phyloP scores from a whole-genome alignment of 768 basidiomycete genomes.

The Russula sp. region DNA sequence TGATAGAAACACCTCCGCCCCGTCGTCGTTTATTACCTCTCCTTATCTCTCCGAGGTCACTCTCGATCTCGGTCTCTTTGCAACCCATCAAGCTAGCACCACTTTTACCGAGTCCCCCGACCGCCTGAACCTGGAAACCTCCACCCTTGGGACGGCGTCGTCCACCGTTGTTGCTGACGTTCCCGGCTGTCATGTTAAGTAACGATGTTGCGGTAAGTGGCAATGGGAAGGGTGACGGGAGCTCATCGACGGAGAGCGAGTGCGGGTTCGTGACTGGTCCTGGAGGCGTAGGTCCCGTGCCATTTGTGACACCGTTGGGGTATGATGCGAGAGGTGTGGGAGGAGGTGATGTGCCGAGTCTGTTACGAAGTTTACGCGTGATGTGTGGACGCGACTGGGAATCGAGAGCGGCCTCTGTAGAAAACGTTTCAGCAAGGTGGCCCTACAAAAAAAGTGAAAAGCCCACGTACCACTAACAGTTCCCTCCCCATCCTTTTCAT shows the following conservation, averaged over 20 bases:
- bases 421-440: slow-evolving; percentile 4
- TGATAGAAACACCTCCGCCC: slow-evolving; percentile 35
- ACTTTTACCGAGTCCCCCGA: slow-evolving; percentile 75
- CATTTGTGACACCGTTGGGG: slow-evolving; percentile 40
- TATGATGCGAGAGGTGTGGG: slow-evolving; percentile 60
- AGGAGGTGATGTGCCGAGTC: slow-evolving; percentile 70
- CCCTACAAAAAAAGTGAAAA: slow-evolving; percentile 1
- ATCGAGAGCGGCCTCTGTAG: slow-evolving; percentile 66
- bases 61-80: slow-evolving; percentile 72
- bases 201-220: slow-evolving; percentile 59
- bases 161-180: slow-evolving; percentile 35
- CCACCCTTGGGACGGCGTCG: slow-evolving; percentile 39
- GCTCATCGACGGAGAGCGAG: slow-evolving; percentile 80
- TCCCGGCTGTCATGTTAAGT: slow-evolving; percentile 34
- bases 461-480: slow-evolving; percentile 56
- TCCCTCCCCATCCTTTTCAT: slow-evolving; percentile 90
- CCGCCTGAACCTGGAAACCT: slow-evolving; percentile 54
- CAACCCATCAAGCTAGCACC: slow-evolving; percentile 50
- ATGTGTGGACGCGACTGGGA: slow-evolving; percentile 75
- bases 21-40: slow-evolving; percentile 66
- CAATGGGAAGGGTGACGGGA: slow-evolving; percentile 81
- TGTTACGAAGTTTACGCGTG: slow-evolving; percentile 82
- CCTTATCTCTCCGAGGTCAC: slow-evolving; percentile 74
- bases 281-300: slow-evolving; percentile 39
- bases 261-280: slow-evolving; percentile 78